Percentiles rank a stretch among this genome's conserved stretches.
These are phyloP conservation scores for Alliaria petiolata DNA, from an alignment of 345 rosid species.

Conservation along the genomic window DNA sequence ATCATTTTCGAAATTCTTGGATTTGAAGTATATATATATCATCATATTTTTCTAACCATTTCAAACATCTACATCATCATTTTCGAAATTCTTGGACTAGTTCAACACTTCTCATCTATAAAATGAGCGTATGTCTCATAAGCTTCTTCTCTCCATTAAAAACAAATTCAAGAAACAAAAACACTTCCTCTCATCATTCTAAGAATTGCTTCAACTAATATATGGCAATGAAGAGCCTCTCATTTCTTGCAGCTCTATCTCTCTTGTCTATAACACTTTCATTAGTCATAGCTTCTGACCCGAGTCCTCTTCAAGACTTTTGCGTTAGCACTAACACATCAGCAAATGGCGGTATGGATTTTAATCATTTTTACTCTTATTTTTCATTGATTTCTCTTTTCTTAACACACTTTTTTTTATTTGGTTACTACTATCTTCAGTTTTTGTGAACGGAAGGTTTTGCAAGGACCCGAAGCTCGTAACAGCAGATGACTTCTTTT, in stretches of 20 bases:
- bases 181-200: background rate
- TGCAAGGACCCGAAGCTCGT: constrained; percentile 23
- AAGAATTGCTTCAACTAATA: background rate
- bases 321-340: background rate
- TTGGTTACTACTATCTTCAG: background rate
- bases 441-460: constrained; percentile 16
- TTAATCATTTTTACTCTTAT: background rate
- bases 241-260: background rate
- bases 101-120: background rate
- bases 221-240: constrained; percentile 4
- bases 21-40: background rate
- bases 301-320: constrained; percentile 12
- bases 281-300: constrained; percentile 1
- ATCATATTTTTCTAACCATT: background rate
- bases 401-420: background rate
- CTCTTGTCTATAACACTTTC: constrained; percentile 5
- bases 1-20: background rate
- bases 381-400: background rate
- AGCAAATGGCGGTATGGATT: background rate
- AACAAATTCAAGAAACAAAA: background rate
- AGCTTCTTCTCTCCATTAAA: background rate
- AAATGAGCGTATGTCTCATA: background rate
- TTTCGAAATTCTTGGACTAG: background rate
- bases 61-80: background rate
- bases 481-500: constrained; percentile 6